These are phyloP conservation scores for Triangularia setosa DNA, from an alignment of 2,329 filamentous ascomycete species.

Conservation along the genomic window DNA sequence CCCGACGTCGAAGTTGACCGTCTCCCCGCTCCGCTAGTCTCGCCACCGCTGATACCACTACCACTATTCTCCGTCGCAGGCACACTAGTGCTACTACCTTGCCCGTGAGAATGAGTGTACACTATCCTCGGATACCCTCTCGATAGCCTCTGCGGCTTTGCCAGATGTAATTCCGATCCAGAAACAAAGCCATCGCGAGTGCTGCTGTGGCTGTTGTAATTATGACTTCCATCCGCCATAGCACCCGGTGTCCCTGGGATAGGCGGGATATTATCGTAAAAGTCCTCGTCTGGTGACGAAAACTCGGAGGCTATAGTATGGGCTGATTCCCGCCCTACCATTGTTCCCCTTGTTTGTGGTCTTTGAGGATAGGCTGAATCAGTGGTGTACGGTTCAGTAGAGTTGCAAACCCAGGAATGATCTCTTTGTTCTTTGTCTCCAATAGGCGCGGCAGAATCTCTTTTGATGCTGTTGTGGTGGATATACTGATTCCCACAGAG, in stretches of 20 bases:
- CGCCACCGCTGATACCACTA: neutral
- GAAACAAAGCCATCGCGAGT: neutral
- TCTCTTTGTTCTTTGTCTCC: neutral
- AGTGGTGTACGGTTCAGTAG: neutral
- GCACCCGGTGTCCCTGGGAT: neutral
- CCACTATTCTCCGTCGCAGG: neutral
- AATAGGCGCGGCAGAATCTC: neutral
- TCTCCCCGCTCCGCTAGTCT: neutral
- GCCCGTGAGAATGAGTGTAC: constrained; percentile 9
- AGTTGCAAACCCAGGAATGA: neutral
- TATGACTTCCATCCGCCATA: neutral
- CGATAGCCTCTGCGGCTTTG: constrained; percentile 17
- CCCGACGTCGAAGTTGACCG: neutral
- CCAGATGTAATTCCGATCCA: constrained; percentile 10
- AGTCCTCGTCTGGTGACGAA: neutral
- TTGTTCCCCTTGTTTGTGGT: neutral
- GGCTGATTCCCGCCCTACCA: neutral
- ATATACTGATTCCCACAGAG: neutral
- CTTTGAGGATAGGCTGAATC: neutral
- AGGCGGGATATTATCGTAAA: neutral
- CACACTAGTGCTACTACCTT: neutral
- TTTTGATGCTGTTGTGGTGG: neutral
- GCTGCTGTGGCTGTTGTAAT: neutral
- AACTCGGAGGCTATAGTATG: neutral
- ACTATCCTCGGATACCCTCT: constrained; percentile 16